These are phyloP conservation scores for Stagonosporopsis vannaccii DNA, from an alignment of 2,329 filamentous ascomycete species.

Conservation along the genomic window DNA sequence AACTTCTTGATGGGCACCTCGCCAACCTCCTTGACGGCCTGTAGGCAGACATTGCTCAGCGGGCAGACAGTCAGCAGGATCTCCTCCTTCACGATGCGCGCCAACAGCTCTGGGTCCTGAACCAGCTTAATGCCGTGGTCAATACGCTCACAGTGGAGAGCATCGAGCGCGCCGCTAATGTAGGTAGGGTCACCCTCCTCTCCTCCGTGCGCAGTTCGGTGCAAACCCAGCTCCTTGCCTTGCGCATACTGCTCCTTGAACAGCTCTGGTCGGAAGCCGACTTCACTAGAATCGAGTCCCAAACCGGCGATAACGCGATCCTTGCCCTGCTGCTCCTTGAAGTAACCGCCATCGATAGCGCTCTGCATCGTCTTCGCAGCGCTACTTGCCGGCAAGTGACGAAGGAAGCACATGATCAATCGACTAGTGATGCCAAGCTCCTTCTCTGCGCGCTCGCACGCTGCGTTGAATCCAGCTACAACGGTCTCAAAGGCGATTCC, in stretches of 20 bases:
- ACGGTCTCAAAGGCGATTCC: conserved; percentile 70
- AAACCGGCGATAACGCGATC: conserved; percentile 65
- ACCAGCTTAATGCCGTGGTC: conserved; percentile 76
- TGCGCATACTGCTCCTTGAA: conserved; percentile 69
- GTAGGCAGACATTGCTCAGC: conserved; percentile 73
- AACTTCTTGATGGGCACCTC: conserved; percentile 68
- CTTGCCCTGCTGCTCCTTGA: conserved; percentile 55
- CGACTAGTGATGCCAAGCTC: conserved; percentile 71
- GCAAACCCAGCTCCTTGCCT: conserved; percentile 61
- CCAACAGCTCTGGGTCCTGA: conserved; percentile 66
- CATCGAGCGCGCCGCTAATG: conserved; percentile 69
- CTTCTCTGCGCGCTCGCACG: conserved; percentile 65
- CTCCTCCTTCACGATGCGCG: conserved; percentile 63
- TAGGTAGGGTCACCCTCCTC: conserved; percentile 76
- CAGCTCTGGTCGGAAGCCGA: conserved; percentile 55
- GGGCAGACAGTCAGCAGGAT: conserved; percentile 76
- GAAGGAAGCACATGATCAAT: conserved; percentile 75
- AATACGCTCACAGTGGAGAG: conserved; percentile 70
- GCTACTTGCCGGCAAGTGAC: conserved; percentile 70
- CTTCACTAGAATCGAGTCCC: conserved; percentile 70
- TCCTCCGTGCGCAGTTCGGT: conserved; percentile 76
- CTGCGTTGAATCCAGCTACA: conserved; percentile 68
- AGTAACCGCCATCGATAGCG: conserved; percentile 53
- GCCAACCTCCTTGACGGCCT: conserved; percentile 55
- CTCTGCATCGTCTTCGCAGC: conserved; percentile 50